Base-by-base conservation (phyloP, 208 protist species). In the Leishmania turanica region DNA sequence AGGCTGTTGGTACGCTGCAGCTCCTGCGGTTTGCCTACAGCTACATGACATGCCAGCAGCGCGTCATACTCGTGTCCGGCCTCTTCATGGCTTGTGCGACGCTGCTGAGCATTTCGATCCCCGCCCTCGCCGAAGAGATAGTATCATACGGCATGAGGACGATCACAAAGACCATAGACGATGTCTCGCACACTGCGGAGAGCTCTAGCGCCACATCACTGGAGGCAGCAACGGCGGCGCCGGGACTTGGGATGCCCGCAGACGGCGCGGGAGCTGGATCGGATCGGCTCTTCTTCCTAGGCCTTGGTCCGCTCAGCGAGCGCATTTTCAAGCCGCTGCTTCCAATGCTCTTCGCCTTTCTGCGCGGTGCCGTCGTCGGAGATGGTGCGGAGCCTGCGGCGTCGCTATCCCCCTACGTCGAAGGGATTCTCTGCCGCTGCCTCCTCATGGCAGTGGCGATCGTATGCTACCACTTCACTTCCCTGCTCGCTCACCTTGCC, bases 91-190 rank as follows among this genome's bases (percentile, higher is more conserved):
- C 89, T 19, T 62, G 83, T n/a, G 88, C 85, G 47, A 90, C 87
- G 8, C 49, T 83, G 3, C 70, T 95, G 34, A 84, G 82, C 75
- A 75, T 93, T 37, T 34, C 79, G 8, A 75, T 96, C 19, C 89
- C 88, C 8, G 69, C 87, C 9, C 40, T 89, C 3, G 93, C 87
- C 3, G 85, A 90, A 31, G 90, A 93, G 68, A 77, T 96, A 0
- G 76, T 87, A 1, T 86, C 84, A 0, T 95, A 89, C 75, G 79
- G 88, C 40, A 78, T 66, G 19, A 76, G 51, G 17, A 79, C 42
- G 60, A 54, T 65, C 34, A 82, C 71, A 13, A 54, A 54, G 64
- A 80, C 64, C 1, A 68, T 51, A 37, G 76, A 66, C 65, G 64
- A 73, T 27, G 40, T 62, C 19, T 54, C 60, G 53, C 70, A 76